Conservation (phyloP, 2,329 filamentous ascomycete genomes). For the Fusarium avenaceum region DNA sequence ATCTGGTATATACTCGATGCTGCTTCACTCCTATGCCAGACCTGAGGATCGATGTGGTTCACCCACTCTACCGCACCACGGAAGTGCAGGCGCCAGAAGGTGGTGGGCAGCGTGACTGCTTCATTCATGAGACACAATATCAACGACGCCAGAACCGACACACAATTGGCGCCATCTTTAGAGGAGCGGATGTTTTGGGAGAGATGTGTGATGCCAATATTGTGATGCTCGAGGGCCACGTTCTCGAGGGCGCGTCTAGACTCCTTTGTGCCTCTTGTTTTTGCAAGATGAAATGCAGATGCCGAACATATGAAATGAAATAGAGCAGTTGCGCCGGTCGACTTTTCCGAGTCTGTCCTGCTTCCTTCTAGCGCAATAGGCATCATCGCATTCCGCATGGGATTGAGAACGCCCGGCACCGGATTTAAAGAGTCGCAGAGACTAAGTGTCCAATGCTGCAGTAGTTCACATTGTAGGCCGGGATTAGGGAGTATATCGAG, state of each 20-base stretch:
- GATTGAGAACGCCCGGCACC: conserved; percentile 41
- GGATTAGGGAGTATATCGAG: conserved; percentile 41
- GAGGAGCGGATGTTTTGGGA: conserved; percentile 45
- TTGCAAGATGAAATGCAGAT: conserved; percentile 42
- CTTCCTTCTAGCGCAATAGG: conserved; percentile 46
- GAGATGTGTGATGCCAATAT: conserved; percentile 45
- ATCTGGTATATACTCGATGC: conserved; percentile 45
- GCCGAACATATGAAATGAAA: conserved; percentile 48
- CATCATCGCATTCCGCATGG: conserved; percentile 43
- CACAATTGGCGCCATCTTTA: conserved; percentile 41
- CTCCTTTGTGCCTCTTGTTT: conserved; percentile 25
- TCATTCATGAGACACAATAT: conserved; percentile 47
- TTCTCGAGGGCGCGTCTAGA: conserved; percentile 37
- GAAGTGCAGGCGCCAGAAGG: conserved; percentile 45
- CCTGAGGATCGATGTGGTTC: conserved; percentile 46
- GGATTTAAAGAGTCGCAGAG: conserved; percentile 46
- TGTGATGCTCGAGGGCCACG: conserved; percentile 45
- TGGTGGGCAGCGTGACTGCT: conserved; percentile 43
- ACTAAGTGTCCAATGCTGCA: conserved; percentile 43
- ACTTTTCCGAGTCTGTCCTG: conserved; percentile 36
- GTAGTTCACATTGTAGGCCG: conserved; percentile 37
- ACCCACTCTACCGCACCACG: conserved; percentile 47
- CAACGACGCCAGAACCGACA: conserved; percentile 39
- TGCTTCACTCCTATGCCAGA: conserved; percentile 43
- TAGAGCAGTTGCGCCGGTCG: conserved; percentile 40